A percentile compares a stretch with the other conserved stretches of the same genome.
Evolutionary conservation across 768 basidiomycete genomes (phyloP).

Genomic region (Suillus bovinus): DNA sequence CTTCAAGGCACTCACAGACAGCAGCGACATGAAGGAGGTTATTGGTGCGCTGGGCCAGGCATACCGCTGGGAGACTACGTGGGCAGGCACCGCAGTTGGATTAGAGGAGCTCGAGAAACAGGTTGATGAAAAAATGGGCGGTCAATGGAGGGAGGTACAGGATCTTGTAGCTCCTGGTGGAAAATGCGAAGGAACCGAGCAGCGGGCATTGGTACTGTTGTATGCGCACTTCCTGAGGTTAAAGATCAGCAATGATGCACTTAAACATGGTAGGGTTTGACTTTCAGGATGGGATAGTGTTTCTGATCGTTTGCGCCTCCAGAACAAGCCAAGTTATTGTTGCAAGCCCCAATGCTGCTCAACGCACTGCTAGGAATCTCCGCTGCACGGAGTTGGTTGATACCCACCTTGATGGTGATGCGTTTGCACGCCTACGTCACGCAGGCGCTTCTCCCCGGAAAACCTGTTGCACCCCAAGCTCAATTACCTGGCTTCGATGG

Average conservation of each 20-base stretch:
- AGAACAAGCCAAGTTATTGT: conserved; percentile 75
- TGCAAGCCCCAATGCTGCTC: conserved; percentile 71
- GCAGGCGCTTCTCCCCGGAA: conserved; percentile 76
- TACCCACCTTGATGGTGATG: conserved; percentile 76
- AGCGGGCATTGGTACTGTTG: conserved; percentile 68
- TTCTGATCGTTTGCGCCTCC: conserved; percentile 3
- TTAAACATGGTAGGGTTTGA: conserved; percentile 62
- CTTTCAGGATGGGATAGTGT: background rate
- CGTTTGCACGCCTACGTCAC: conserved; percentile 80
- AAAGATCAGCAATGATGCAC: conserved; percentile 47
- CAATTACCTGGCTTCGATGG: conserved; percentile 77
- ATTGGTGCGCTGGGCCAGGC: conserved; percentile 69
- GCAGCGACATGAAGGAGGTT: conserved; percentile 70
- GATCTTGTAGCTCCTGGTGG: conserved; percentile 37
- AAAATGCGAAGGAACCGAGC: conserved; percentile 39
- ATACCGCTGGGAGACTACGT: conserved; percentile 56
- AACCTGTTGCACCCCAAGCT: conserved; percentile 47
- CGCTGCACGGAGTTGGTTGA: conserved; percentile 86
- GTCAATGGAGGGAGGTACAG: conserved; percentile 55
- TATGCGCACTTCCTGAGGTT: conserved; percentile 84
- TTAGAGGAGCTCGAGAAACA: conserved; percentile 52
- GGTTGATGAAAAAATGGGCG: conserved; percentile 48
- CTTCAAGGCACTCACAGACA: conserved; percentile 86
- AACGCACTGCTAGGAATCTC: conserved; percentile 82
- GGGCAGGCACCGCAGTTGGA: conserved; percentile 33